Base-by-base conservation (phyloP, 225 moss, liverwort and hornwort genomes). In the Climacium dendroides region DNA sequence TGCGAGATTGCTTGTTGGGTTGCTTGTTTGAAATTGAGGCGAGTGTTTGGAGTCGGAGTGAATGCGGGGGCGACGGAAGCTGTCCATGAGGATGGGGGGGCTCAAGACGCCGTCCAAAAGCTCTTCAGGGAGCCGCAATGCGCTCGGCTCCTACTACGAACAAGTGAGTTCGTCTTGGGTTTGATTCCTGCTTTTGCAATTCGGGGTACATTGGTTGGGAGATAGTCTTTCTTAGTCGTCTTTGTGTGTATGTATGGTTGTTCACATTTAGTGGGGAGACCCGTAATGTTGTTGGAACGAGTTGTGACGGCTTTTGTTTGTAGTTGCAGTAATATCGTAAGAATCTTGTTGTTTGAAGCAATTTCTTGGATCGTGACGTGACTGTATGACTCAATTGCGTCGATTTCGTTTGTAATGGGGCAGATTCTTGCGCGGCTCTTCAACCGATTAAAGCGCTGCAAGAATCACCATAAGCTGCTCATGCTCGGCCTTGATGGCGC, bases 401-500 rank as follows among this genome's bases (percentile, higher is more conserved):
- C 37, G 53, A 29, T 66, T 57, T 72, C 3, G 19, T 73, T 86
- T 76, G 34, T 25, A 15, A 78, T 80, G 90, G 83, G 53, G 78
- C 89, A 93, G 92, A 88, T 93, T 64, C 37, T 93, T 45, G 89
- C 92, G 11, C 87, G 91, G 11, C 72, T 93, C 28, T 91, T 93
- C 70, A 89, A 89, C 32, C 88, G 92, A 88, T 89, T 93, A 37
- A 88, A 89, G 78, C 86, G 86, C 20, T 89, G 78, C 86, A 91
- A 91, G 87, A 89, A 88, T 37, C 86, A 93, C 41, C 91, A 88
- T 59, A 93, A 93, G 89, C 88, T 93, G 59, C 91, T 93, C 23
- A 89, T 93, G 77, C 89, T 93, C 53, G 92, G 92, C 15, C 91
- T 93, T 16, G 92, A 93, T 86, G 92, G 91, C 47, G 92, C 92